Conservation (phyloP, 2,329 filamentous ascomycete genomes). For the Teratosphaeria gauchensis region DNA sequence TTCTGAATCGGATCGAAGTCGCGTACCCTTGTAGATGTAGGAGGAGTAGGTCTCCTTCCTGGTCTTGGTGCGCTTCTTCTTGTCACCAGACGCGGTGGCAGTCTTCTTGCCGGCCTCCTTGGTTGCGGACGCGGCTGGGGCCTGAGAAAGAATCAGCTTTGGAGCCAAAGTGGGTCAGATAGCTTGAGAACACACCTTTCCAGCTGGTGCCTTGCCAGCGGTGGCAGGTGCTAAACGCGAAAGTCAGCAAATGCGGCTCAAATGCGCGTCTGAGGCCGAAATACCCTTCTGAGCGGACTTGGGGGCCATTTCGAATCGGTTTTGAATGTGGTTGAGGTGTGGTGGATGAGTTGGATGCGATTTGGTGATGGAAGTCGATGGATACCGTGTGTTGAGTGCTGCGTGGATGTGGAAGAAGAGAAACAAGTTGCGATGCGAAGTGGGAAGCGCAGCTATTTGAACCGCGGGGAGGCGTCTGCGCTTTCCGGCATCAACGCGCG, state of each 20-base stretch:
- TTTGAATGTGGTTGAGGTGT: conserved; percentile 18
- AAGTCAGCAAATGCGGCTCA: conserved; percentile 45
- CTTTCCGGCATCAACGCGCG: not conserved
- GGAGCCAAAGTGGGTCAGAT: not conserved
- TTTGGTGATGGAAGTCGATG: conserved; percentile 22
- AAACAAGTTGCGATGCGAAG: conserved; percentile 5
- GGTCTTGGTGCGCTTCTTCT: conserved; percentile 99
- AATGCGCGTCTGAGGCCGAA: conserved; percentile 3
- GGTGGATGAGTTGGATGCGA: conserved; percentile 22
- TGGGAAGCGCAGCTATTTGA: conserved; percentile 24
- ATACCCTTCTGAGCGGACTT: conserved; percentile 79
- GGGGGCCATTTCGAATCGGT: conserved; percentile 71
- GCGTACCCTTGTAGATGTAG: conserved; percentile 99
- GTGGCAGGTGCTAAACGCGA: conserved; percentile 48
- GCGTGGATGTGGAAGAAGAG: conserved; percentile 30
- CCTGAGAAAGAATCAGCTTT: not conserved
- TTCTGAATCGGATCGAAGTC: conserved; percentile 1
- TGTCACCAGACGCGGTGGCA: conserved; percentile 77
- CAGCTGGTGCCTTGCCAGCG: conserved; percentile 83
- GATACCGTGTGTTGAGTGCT: conserved; percentile 14
- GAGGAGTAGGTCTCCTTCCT: conserved; percentile 99
- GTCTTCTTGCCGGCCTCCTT: conserved; percentile 99
- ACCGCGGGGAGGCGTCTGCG: conserved; percentile 6
- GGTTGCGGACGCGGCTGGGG: conserved; percentile 73
- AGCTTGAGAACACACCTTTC: conserved; percentile 36